These are phyloP conservation scores for Pichia rugopelliculosa DNA, from an alignment of 805 yeast genomes.

Conservation along the genomic window DNA sequence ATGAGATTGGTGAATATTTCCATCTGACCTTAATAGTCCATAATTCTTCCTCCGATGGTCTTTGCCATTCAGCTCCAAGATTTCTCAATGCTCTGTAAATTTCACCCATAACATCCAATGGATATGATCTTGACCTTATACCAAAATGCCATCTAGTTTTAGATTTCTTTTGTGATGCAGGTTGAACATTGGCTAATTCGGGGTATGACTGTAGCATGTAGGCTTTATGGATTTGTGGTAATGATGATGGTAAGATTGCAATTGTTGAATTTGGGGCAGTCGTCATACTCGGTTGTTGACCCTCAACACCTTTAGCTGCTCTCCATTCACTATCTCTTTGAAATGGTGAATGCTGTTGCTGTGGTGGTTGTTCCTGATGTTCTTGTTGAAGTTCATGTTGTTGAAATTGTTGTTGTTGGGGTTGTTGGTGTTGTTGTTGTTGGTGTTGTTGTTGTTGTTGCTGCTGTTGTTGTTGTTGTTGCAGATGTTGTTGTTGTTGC, in stretches of 20 bases:
- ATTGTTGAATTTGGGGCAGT: conserved; percentile 67
- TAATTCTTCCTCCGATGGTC: conserved; percentile 87
- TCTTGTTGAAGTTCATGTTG: conserved; percentile 7
- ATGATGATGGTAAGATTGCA: conserved; percentile 86
- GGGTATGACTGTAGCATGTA: conserved; percentile 55
- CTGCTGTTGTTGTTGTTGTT: conserved; percentile 8
- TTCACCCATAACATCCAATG: conserved; percentile 98
- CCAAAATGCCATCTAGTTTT: conserved; percentile 99
- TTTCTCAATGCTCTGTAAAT: conserved; percentile 89
- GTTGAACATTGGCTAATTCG: conserved; percentile 29
- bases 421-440: background rate
- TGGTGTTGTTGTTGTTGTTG: conserved; percentile 1
- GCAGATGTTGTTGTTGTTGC: conserved; percentile 2
- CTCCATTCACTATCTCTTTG: conserved; percentile 22
- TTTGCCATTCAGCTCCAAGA: conserved; percentile 95
- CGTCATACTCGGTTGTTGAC: conserved; percentile 23
- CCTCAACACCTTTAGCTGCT: conserved; percentile 25
- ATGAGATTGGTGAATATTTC: conserved; percentile 50
- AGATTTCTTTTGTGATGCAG: conserved; percentile 66
- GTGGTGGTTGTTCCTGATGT: background rate
- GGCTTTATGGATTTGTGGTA: conserved; percentile 92
- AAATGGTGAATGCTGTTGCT: background rate
- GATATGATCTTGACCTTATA: conserved; percentile 90
- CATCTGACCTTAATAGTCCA: conserved; percentile 97
- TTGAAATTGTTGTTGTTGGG: background rate